Percentiles rank a stretch among this genome's conserved stretches.
Evolutionary conservation across 2,329 filamentous ascomycete genomes (phyloP).

Genomic region (Diatrype stigma): DNA sequence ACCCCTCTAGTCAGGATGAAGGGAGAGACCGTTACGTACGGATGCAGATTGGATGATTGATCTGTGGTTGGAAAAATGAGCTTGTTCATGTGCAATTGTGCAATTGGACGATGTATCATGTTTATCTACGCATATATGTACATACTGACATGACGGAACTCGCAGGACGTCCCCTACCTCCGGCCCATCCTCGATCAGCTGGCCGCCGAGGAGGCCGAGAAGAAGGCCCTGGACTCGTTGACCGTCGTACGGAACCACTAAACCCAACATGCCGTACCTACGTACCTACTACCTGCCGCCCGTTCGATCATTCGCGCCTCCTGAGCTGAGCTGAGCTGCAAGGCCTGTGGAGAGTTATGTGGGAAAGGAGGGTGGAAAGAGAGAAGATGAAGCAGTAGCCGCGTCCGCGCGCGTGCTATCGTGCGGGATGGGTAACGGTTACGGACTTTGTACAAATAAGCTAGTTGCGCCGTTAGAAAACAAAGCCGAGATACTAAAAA

Average conservation of each 20-base stretch:
- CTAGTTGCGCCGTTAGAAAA: neutral
- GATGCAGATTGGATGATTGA: no score
- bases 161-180: conserved; percentile 54
- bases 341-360: no score
- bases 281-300: no score
- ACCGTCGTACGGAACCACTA: conserved; percentile 27
- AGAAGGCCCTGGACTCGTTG: conserved; percentile 38
- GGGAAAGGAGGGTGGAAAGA: neutral
- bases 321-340: no score
- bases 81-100: neutral
- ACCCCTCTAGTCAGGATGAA: no score
- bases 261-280: conserved; percentile 3
- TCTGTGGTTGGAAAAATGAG: no score
- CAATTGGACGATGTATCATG: neutral
- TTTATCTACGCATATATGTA: neutral
- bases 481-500: neutral
- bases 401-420: neutral
- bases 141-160: conserved; percentile 9
- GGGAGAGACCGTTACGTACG: no score
- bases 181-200: conserved; percentile 48
- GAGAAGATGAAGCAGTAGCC: no score
- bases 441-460: conserved; percentile 1
- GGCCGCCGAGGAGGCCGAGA: conserved; percentile 44
- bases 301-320: no score
- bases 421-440: no score